Conservation (phyloP, 108 stramenopile genomes). For the Pseudonitzschia delicatissima region DNA sequence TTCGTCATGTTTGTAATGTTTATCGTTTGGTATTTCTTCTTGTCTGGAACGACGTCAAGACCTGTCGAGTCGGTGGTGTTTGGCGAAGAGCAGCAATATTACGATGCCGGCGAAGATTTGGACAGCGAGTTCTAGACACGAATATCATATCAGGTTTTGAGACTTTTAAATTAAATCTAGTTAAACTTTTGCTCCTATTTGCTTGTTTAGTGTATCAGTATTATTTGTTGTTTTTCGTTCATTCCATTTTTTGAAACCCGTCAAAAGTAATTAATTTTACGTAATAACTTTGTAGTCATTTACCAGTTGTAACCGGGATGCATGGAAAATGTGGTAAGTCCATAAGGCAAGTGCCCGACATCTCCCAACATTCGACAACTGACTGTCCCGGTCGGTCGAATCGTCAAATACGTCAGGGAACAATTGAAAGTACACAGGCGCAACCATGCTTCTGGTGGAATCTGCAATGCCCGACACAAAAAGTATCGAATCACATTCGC, state of each 20-base stretch:
- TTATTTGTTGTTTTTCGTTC: too few species aligned
- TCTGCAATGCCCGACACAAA: constrained; percentile 85
- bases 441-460: constrained; percentile 92
- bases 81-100: background rate
- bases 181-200: background rate
- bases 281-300: constrained; percentile 1
- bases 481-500: constrained; percentile 97
- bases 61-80: background rate
- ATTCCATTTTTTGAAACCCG: too few species aligned
- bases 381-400: constrained; percentile 82
- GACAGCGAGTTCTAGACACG: constrained; percentile 24
- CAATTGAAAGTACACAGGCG: constrained; percentile 90
- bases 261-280: too few species aligned
- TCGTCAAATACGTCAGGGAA: constrained; percentile 79
- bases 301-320: constrained; percentile 85
- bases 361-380: constrained; percentile 88
- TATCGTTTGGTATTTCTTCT: constrained; percentile 14
- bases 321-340: constrained; percentile 60
- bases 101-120: constrained; percentile 17
- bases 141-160: too few species aligned
- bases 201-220: too few species aligned
- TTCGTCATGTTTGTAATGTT: constrained; percentile 10
- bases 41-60: constrained; percentile 3
- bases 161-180: background rate
- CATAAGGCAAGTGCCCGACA: constrained; percentile 81